Evolutionary conservation across 345 rosid species (phyloP).

Genomic region (Jatropha curcas): DNA sequence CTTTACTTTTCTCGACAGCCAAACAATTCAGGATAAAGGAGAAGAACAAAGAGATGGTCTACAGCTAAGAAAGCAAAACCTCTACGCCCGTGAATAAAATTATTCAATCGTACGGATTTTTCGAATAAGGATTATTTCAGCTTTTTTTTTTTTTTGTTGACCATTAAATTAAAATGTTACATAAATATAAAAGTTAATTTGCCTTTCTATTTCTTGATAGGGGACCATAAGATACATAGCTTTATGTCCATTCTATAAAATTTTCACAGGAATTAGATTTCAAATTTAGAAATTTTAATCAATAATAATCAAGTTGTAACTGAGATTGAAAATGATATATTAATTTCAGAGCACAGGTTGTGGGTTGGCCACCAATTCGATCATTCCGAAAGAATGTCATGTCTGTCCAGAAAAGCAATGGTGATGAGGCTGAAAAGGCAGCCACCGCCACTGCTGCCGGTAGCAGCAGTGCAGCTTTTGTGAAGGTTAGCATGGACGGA

Average conservation of each 20-base stretch:
- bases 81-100: neutral
- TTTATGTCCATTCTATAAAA: no score
- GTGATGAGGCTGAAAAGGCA: conserved; percentile 11
- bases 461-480: conserved; percentile 16
- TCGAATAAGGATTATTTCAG: neutral
- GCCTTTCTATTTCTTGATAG: neutral
- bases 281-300: neutral
- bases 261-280: no score
- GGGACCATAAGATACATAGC: neutral
- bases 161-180: neutral
- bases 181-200: neutral
- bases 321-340: neutral
- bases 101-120: neutral
- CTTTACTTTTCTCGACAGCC: conserved; percentile 40
- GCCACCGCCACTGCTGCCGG: neutral
- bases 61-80: conserved; percentile 6
- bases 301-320: neutral
- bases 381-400: conserved; percentile 27
- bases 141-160: neutral
- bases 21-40: conserved; percentile 16
- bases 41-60: neutral
- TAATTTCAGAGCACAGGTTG: conserved; percentile 34
- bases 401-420: conserved; percentile 24
- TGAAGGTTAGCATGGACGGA: conserved; percentile 38
- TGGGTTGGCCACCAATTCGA: conserved; percentile 35